A percentile compares a stretch with the other conserved stretches of the same genome.
These are phyloP conservation scores for Circinella umbellata DNA, from an alignment of 371 early-diverging fungal genomes.

Conservation along the genomic window DNA sequence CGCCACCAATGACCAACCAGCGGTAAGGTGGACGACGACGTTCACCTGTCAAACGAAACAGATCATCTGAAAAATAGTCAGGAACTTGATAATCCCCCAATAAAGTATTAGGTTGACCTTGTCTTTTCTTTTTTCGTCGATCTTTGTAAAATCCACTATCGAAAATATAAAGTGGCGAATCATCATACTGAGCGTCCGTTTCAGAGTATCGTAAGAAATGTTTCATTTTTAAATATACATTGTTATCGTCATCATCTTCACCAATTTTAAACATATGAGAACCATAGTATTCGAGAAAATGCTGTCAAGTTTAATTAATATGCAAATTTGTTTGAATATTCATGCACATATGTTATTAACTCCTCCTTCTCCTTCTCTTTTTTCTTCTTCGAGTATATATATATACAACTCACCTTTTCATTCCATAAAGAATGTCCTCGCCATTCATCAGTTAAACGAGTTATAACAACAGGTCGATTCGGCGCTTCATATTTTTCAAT, in stretches of 20 bases:
- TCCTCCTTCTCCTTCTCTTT: background rate
- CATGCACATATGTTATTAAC: background rate
- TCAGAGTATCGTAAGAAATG: conserved; percentile 69
- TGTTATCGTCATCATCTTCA: conserved; percentile 79
- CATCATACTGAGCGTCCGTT: conserved; percentile 64
- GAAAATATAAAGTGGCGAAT: conserved; percentile 86
- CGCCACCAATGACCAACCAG: conserved; percentile 72
- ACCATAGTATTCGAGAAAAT: conserved; percentile 55
- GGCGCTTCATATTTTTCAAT: conserved; percentile 60
- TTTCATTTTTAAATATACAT: conserved; percentile 75
- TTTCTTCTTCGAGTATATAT: background rate
- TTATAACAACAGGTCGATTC: conserved; percentile 68
- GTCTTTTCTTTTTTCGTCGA: conserved; percentile 24
- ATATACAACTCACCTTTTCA: conserved; percentile 46
- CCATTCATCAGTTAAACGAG: conserved; percentile 67
- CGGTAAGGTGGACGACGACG: conserved; percentile 67
- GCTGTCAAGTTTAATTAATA: conserved; percentile 28
- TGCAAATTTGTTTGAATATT: background rate
- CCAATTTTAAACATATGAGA: conserved; percentile 80
- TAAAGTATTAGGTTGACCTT: conserved; percentile 33
- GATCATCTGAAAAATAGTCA: conserved; percentile 76
- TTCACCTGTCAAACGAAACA: conserved; percentile 71
- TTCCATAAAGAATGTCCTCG: conserved; percentile 65
- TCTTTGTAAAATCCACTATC: conserved; percentile 68
- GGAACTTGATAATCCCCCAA: conserved; percentile 75